phyloP scores from a whole-genome alignment of 345 rosid genomes.

The Populus tremula region DNA sequence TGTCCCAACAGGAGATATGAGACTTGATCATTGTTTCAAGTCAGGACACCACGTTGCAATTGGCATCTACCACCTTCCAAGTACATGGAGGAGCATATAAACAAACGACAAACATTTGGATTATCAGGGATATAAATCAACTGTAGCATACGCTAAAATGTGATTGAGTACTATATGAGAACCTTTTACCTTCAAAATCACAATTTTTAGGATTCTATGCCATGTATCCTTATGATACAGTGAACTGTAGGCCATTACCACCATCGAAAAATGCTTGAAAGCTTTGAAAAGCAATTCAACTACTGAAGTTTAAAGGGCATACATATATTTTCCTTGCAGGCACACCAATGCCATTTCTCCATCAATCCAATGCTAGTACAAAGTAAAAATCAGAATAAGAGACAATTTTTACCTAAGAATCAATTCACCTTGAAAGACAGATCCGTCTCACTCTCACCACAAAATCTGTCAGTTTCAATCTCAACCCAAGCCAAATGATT shows the following conservation, averaged over 20 bases:
- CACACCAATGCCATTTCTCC: neutral
- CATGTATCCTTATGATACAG: neutral
- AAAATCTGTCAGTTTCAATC: constrained; percentile 1
- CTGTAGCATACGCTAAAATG: neutral
- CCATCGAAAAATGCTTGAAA: neutral
- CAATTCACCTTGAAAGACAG: constrained; percentile 1
- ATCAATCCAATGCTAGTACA: neutral
- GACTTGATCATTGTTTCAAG: neutral
- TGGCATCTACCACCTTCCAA: neutral
- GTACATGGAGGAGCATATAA: neutral
- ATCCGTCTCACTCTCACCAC: neutral
- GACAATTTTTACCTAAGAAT: neutral
- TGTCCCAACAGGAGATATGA: neutral
- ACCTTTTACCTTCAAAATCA: neutral
- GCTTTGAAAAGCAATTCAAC: constrained; percentile 13
- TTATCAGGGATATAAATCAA: neutral
- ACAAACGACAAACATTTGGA: neutral
- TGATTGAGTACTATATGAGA: neutral
- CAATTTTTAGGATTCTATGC: neutral
- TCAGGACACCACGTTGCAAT: neutral
- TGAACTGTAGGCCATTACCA: neutral
- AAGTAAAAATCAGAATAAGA: neutral
- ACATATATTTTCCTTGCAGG: neutral
- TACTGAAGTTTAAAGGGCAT: neutral
- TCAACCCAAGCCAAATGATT: neutral